phyloP scores from a whole-genome alignment of 192 early-diverging fungal species.

The Spinellus fusiger region DNA sequence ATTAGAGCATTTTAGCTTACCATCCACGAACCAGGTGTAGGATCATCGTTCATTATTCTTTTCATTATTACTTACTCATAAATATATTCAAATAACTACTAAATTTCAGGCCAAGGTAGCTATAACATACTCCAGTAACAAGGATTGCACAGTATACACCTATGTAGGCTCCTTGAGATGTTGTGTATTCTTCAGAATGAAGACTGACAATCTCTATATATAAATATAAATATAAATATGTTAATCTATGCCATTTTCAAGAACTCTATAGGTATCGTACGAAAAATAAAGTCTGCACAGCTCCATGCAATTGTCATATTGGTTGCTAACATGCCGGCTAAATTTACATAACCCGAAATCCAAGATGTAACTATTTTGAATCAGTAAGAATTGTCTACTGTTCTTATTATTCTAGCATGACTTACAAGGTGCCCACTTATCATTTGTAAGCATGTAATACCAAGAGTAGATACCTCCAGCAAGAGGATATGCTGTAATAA shows the following conservation, averaged over 20 bases:
- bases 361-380: constrained; percentile 21
- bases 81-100: constrained; percentile 34
- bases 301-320: constrained; percentile 31
- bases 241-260: constrained; percentile 25
- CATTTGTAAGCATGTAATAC: constrained; percentile 1
- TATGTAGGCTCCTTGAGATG: constrained; percentile 36
- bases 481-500: constrained; percentile 27
- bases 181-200: constrained; percentile 19
- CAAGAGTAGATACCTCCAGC: constrained; percentile 29
- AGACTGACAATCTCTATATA: constrained; percentile 30
- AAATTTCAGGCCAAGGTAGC: constrained; percentile 28
- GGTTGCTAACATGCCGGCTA: constrained; percentile 10
- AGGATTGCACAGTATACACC: constrained; percentile 36
- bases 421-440: constrained; percentile 23
- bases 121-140: constrained; percentile 28
- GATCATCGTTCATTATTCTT: background rate
- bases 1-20: background rate
- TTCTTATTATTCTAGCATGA: constrained; percentile 3
- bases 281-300: constrained; percentile 32
- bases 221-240: too few species aligned
- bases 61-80: constrained; percentile 13
- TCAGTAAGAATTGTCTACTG: background rate
- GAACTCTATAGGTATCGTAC: constrained; percentile 27
- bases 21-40: too few species aligned
- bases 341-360: constrained; percentile 16